Evolutionary conservation across 805 yeast species (phyloP).

Genomic region (Schizosaccharomyces lindneri): DNA sequence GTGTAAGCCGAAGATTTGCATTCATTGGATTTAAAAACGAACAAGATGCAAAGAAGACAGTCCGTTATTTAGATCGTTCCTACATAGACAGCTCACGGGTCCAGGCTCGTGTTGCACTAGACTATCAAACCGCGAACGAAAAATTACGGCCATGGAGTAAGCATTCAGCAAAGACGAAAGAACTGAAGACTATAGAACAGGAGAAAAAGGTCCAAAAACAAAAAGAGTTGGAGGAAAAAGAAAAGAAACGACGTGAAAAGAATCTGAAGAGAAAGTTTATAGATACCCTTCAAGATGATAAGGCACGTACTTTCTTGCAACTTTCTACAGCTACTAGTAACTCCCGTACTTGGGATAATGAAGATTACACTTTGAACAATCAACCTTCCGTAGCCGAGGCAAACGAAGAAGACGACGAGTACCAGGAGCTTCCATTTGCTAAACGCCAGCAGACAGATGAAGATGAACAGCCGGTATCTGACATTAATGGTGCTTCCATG

Average conservation of each 20-base stretch:
- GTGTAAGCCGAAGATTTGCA: constrained; percentile 79
- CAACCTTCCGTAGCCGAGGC: background rate
- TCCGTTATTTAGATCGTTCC: constrained; percentile 44
- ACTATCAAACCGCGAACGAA: constrained; percentile 19
- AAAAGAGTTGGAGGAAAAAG: constrained; percentile 21
- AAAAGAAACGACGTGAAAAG: constrained; percentile 11
- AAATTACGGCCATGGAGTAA: constrained; percentile 53
- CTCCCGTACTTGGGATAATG: background rate
- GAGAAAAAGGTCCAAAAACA: background rate
- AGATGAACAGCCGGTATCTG: constrained; percentile 8
- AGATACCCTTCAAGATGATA: background rate
- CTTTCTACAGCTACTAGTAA: background rate
- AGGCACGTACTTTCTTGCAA: background rate
- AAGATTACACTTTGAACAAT: background rate
- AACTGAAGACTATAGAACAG: constrained; percentile 1
- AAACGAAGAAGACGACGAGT: constrained; percentile 12
- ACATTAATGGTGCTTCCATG: constrained; percentile 11
- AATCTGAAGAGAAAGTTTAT: background rate
- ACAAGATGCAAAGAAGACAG: constrained; percentile 58
- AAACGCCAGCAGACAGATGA: background rate
- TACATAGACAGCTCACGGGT: constrained; percentile 65
- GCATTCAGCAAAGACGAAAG: constrained; percentile 14
- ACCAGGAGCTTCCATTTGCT: constrained; percentile 2
- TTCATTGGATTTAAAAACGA: constrained; percentile 63
- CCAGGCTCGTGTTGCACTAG: constrained; percentile 59